Conservation (phyloP, 2,329 filamentous ascomycete species). For the Sclerotinia borealis region DNA sequence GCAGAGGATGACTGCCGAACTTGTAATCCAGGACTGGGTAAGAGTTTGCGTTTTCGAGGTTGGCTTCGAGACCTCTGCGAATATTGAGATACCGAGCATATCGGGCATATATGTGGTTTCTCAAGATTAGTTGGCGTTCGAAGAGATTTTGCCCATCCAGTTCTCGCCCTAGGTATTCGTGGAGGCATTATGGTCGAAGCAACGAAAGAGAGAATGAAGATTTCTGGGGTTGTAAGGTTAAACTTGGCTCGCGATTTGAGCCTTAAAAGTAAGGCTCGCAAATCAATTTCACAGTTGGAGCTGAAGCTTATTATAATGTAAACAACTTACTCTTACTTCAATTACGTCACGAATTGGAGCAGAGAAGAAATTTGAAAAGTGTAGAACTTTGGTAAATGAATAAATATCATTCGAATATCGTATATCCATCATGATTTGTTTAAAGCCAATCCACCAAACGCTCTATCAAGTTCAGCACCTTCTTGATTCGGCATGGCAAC, state of each 20-base stretch:
- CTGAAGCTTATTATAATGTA: slow-evolving; percentile 3
- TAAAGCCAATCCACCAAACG: slow-evolving; percentile 43
- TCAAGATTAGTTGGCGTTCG: slow-evolving; percentile 12
- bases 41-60: slow-evolving; percentile 10
- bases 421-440: slow-evolving; percentile 22
- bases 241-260: neutral
- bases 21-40: slow-evolving; percentile 11
- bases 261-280: slow-evolving; percentile 14
- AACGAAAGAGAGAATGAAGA: slow-evolving; percentile 13
- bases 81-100: slow-evolving; percentile 22
- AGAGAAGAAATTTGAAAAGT: neutral
- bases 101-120: slow-evolving; percentile 22
- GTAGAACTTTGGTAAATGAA: neutral
- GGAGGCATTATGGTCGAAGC: slow-evolving; percentile 30
- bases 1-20: slow-evolving; percentile 15
- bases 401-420: neutral
- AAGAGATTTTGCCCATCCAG: slow-evolving; percentile 16
- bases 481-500: slow-evolving; percentile 39
- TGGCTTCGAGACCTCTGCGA: slow-evolving; percentile 4
- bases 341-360: slow-evolving; percentile 2
- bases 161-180: slow-evolving; percentile 25
- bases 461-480: slow-evolving; percentile 47
- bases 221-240: slow-evolving; percentile 12
- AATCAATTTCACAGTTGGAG: too few relatives aligned
- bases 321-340: slow-evolving; percentile 1